Evolutionary conservation across 2,329 filamentous ascomycete genomes (phyloP).

Genomic region (Plectosphaerella sp.): DNA sequence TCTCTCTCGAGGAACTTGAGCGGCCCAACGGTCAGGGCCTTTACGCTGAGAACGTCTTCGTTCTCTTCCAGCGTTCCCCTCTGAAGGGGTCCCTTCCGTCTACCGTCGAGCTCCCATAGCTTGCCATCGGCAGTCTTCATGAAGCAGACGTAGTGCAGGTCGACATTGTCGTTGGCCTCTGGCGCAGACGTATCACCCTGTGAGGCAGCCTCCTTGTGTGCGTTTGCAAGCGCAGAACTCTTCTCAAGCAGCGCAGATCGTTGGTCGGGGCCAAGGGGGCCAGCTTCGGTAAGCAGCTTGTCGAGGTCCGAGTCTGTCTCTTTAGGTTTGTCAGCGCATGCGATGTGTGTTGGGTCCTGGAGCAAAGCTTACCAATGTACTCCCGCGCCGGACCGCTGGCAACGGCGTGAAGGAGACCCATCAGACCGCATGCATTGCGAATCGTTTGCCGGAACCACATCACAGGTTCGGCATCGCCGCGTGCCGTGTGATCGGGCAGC

Average conservation of each 20-base stretch:
- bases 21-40: conserved; percentile 67
- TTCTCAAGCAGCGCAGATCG: conserved; percentile 74
- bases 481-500: conserved; percentile 59
- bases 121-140: conserved; percentile 67
- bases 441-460: conserved; percentile 96
- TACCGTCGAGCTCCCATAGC: conserved; percentile 57
- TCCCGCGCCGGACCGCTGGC: conserved; percentile 68
- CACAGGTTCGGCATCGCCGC: conserved; percentile 68
- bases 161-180: conserved; percentile 72
- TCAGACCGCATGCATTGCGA: conserved; percentile 85
- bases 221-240: conserved; percentile 68
- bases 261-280: conserved; percentile 59
- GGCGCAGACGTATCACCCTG: conserved; percentile 77
- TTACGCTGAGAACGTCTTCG: conserved; percentile 72
- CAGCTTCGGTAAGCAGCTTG: conserved; percentile 64
- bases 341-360: neutral
- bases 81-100: conserved; percentile 51
- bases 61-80: conserved; percentile 49
- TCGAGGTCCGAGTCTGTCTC: conserved; percentile 53
- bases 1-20: conserved; percentile 53
- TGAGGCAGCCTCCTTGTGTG: conserved; percentile 73
- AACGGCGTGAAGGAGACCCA: conserved; percentile 79
- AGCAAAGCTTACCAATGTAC: conserved; percentile 48
- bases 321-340: conserved; percentile 14
- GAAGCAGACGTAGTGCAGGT: conserved; percentile 95